Base-by-base conservation (phyloP, 176 grass and related monocot species). In the Zea luxurians region DNA sequence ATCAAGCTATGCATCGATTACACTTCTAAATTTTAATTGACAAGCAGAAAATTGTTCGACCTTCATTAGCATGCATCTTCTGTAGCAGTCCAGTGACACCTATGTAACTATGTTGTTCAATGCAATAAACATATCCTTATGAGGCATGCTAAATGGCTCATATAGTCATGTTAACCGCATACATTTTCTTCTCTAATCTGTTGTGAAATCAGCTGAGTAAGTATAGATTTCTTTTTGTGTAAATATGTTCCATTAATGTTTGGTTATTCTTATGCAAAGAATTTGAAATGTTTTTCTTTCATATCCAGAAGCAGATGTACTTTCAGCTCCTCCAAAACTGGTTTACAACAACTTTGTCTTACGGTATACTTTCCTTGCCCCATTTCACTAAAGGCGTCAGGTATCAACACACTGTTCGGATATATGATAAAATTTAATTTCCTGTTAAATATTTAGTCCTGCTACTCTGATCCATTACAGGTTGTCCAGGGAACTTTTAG, bases 241-340 rank as follows among this genome's bases (percentile, higher is more conserved):
- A n/a, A 71, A 47, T 42, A 48, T 80, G 20, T 45, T 37, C 9
- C 21, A 34, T 5, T 73, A 52, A 15, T 73, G 6, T 76, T 48
- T 71, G 12, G 38, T 75, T n/a, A 45, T 10, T 70, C 13, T 50
- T 11, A 0, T 83, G 3, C 65, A 64, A 64, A 40, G 1, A 48
- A 80, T 70, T 64, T 83, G 2, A 75, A 59, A 66, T 61, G 67
- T 18, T 2, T 2, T 42, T 71, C 1, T 75, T 16, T 80, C 20
- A 2, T 85, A 69, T 78, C 88, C 91, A 98, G 95, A 98, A 76
- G 95, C 80, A 68, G 85, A 82, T 82, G 91, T 98, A 71, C 89
- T 98, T 82, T 98, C 95, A 64, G 95, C 95, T 86, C 95, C 91
- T 88, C 89, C 85, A 66, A 98, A 93, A 81, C 80, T 98, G 66